A percentile compares a stretch with the other conserved stretches of the same genome.
Conservation (phyloP, 805 yeast genomes). For the Ogataea haglerorum region DNA sequence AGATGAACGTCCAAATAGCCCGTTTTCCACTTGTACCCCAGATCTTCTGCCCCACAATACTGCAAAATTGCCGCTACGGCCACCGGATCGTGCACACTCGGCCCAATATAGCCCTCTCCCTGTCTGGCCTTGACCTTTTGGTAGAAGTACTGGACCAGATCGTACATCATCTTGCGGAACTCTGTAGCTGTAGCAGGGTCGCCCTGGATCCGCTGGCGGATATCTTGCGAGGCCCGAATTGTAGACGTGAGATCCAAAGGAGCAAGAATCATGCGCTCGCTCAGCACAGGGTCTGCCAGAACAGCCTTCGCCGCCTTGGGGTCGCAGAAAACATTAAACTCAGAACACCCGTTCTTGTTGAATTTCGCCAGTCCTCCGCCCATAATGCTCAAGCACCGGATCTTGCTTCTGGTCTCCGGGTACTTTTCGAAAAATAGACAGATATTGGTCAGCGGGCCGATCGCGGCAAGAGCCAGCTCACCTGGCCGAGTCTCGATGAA, state of each 20-base stretch:
- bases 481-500: conserved; percentile 36
- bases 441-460: conserved; percentile 76
- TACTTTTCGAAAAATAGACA: conserved; percentile 50
- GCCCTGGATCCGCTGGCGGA: conserved; percentile 39
- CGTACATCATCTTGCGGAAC: conserved; percentile 52
- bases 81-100: conserved; percentile 80
- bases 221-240: conserved; percentile 47
- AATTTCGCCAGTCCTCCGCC: conserved; percentile 56
- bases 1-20: conserved; percentile 17
- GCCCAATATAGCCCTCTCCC: conserved; percentile 49
- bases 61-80: conserved; percentile 61
- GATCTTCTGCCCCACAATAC: conserved; percentile 29
- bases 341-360: conserved; percentile 44
- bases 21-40: conserved; percentile 21
- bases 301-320: conserved; percentile 69
- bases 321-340: conserved; percentile 74
- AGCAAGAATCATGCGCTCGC: conserved; percentile 49
- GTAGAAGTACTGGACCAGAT: conserved; percentile 50
- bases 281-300: conserved; percentile 43
- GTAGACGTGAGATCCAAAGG: conserved; percentile 73
- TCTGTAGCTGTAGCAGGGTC: conserved; percentile 33
- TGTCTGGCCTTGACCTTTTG: conserved; percentile 40
- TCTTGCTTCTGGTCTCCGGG: conserved; percentile 50
- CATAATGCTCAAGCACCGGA: conserved; percentile 64
- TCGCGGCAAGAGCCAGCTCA: conserved; percentile 59